phyloP scores from a whole-genome alignment of 208 protist species.

The Leishmania lainsoni region DNA sequence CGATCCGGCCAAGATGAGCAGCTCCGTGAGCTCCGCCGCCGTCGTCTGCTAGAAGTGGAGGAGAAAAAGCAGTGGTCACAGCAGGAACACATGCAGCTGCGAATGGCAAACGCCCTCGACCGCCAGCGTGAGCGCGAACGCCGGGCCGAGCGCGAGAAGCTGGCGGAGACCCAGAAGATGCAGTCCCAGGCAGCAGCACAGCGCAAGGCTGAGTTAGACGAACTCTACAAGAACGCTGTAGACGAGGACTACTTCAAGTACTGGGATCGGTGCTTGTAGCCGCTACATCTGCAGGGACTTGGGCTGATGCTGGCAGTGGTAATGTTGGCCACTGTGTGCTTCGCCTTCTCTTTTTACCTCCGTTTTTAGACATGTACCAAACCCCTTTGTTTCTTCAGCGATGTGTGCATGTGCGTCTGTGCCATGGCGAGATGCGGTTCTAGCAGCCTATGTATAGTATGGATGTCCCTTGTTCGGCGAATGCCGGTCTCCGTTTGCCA shows the following conservation, averaged over 20 bases:
- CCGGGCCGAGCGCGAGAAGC: constrained; percentile 55
- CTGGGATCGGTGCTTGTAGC: constrained; percentile 83
- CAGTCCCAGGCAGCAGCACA: constrained; percentile 53
- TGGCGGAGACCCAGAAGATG: constrained; percentile 69
- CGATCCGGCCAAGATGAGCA: constrained; percentile 75
- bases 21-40: constrained; percentile 77
- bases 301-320: not conserved
- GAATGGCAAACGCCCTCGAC: constrained; percentile 88
- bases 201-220: constrained; percentile 65
- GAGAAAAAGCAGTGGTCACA: constrained; percentile 87
- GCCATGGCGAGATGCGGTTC: not conserved
- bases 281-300: not conserved
- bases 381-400: not conserved
- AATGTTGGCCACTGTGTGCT: not conserved
- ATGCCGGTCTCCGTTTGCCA: not conserved
- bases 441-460: constrained; percentile 5
- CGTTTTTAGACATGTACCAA: constrained; percentile 10
- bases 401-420: constrained; percentile 9
- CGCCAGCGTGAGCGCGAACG: constrained; percentile 85
- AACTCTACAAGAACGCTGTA: constrained; percentile 86
- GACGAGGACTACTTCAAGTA: constrained; percentile 94
- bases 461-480: constrained; percentile 4
- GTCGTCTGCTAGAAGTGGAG: constrained; percentile 86
- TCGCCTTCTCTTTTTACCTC: constrained; percentile 5
- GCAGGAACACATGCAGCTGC: constrained; percentile 88